phyloP scores from a whole-genome alignment of 2,329 filamentous ascomycete species.

The Trichoderma guizhouense region DNA sequence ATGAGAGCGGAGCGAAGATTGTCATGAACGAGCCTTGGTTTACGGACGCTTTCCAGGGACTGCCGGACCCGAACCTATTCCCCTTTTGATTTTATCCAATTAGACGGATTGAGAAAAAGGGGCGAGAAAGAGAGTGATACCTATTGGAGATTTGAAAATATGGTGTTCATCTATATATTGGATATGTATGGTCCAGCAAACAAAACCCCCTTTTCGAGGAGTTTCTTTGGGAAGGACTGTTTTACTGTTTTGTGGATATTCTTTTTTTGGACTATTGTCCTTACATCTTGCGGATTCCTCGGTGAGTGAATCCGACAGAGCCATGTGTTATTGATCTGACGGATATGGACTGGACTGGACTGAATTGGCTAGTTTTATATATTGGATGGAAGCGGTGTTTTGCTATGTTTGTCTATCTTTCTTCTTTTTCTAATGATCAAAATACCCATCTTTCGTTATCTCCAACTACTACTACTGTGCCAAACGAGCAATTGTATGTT shows the following conservation, averaged over 20 bases:
- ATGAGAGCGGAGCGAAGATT: slow-evolving; percentile 35
- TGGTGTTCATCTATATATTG: not conserved
- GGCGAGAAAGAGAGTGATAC: not conserved
- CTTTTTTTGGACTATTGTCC: not conserved
- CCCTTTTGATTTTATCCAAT: slow-evolving; percentile 28
- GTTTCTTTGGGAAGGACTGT: not conserved
- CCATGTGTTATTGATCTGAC: not conserved
- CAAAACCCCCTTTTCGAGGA: not conserved
- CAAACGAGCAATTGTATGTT: not conserved
- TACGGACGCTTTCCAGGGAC: slow-evolving; percentile 35
- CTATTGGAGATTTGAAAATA: not conserved
- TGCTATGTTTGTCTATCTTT: not conserved
- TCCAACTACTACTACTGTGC: not conserved
- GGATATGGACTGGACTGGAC: not conserved
- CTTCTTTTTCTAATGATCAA: not conserved
- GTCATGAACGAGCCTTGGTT: slow-evolving; percentile 42
- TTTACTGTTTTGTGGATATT: not conserved
- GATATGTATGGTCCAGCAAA: no score
- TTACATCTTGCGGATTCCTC: not conserved
- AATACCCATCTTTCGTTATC: not conserved
- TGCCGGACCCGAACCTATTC: slow-evolving; percentile 35
- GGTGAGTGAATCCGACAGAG: not conserved
- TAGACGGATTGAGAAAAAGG: not conserved
- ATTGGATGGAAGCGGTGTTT: not conserved
- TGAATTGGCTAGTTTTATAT: not conserved